Evolutionary conservation across 2,329 filamentous ascomycete genomes (phyloP).

Genomic region (Exophiala xenobiotica): DNA sequence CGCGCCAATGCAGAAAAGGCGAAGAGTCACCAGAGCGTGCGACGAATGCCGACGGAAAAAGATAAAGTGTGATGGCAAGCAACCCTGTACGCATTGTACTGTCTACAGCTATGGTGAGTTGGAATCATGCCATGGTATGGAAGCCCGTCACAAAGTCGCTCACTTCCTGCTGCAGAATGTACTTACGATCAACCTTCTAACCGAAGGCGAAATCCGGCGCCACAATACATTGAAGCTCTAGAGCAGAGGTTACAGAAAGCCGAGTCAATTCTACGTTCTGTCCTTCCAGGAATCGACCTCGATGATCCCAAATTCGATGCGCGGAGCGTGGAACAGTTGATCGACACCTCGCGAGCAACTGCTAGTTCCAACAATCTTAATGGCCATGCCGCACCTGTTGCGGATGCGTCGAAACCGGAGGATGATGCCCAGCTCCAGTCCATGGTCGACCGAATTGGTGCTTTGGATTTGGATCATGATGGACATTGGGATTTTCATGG

Average conservation of each 20-base stretch:
- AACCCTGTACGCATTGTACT: constrained; percentile 91
- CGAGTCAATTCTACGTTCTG: constrained; percentile 73
- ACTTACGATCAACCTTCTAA: constrained; percentile 96
- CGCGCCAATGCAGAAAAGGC: constrained; percentile 69
- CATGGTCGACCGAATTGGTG: constrained; percentile 91
- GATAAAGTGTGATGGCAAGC: constrained; percentile 70
- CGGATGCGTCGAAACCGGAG: constrained; percentile 39
- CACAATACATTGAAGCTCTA: constrained; percentile 88
- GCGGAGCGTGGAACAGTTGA: constrained; percentile 66
- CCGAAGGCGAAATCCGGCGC: constrained; percentile 81
- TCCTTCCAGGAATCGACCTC: constrained; percentile 80
- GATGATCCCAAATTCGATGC: constrained; percentile 81
- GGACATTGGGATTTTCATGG: constrained; percentile 96
- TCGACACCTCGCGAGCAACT: constrained; percentile 41
- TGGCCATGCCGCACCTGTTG: constrained; percentile 15
- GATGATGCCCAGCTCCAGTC: constrained; percentile 78
- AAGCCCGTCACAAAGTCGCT: constrained; percentile 1
- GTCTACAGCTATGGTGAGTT: constrained; percentile 93
- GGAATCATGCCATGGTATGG: neutral
- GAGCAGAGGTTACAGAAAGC: constrained; percentile 80
- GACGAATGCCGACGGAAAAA: constrained; percentile 83
- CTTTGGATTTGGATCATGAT: constrained; percentile 85
- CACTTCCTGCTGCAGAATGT: constrained; percentile 63
- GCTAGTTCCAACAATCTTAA: constrained; percentile 35
- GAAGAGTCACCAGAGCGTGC: constrained; percentile 76